A percentile compares a stretch with the other conserved stretches of the same genome.
These are phyloP conservation scores for Auricularia heimuer DNA, from an alignment of 768 basidiomycete genomes.

Conservation along the genomic window DNA sequence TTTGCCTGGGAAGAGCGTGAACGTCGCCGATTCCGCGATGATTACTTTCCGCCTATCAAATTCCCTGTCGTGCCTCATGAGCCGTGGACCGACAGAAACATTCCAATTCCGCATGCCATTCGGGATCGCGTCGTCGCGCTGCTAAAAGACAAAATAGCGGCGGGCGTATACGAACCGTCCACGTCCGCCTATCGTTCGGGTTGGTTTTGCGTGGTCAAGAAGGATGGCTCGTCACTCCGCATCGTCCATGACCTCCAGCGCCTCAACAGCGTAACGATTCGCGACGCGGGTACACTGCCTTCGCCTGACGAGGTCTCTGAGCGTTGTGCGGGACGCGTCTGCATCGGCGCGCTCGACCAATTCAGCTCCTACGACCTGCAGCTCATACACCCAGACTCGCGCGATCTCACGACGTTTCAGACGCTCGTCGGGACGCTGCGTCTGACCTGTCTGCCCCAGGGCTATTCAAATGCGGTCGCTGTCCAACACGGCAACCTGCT, in stretches of 20 bases:
- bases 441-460: constrained; percentile 29
- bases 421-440: constrained; percentile 25
- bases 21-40: constrained; percentile 20
- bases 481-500: constrained; percentile 32
- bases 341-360: constrained; percentile 15
- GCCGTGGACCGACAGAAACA: constrained; percentile 2
- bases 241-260: constrained; percentile 30
- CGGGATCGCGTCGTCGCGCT: constrained; percentile 17
- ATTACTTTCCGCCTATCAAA: constrained; percentile 3
- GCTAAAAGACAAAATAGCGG: constrained; percentile 21
- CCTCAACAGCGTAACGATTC: constrained; percentile 21
- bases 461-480: constrained; percentile 29
- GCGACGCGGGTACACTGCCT: constrained; percentile 14
- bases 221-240: constrained; percentile 24
- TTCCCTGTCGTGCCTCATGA: constrained; percentile 1
- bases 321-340: background rate
- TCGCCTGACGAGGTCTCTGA: background rate
- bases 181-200: constrained; percentile 28
- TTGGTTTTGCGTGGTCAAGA: constrained; percentile 33
- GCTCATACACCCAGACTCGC: constrained; percentile 17
- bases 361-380: constrained; percentile 23
- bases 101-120: constrained; percentile 2
- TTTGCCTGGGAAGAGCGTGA: constrained; percentile 33
- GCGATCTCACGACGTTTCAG: constrained; percentile 33
- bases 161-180: constrained; percentile 32